These are phyloP conservation scores for Penicillium nordicum DNA, from an alignment of 2,329 filamentous ascomycete genomes.

Conservation along the genomic window DNA sequence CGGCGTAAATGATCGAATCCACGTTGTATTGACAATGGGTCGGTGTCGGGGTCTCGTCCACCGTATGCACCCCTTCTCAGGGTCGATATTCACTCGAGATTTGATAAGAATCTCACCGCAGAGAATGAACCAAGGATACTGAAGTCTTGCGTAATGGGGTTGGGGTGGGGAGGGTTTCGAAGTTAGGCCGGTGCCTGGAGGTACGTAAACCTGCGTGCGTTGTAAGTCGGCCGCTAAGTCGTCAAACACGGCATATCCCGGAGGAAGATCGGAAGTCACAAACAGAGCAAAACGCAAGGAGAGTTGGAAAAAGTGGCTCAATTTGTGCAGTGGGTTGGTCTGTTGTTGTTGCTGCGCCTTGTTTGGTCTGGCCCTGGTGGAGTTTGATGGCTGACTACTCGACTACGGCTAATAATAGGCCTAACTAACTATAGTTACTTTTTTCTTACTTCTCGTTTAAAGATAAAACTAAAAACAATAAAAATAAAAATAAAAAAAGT, in stretches of 20 bases:
- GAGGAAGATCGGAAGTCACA: slow-evolving; percentile 2
- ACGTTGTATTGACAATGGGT: slow-evolving; percentile 31
- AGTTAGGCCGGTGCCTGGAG: slow-evolving; percentile 4
- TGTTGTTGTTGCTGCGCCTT: slow-evolving; percentile 23
- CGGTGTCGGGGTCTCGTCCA: slow-evolving; percentile 2
- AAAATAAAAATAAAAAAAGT: no score
- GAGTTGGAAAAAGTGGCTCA: slow-evolving; percentile 2
- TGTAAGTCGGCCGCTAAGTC: slow-evolving; percentile 1
- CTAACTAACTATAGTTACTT: not conserved
- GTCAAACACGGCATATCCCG: slow-evolving; percentile 4
- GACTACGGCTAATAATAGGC: slow-evolving; percentile 9
- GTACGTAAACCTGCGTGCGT: not conserved
- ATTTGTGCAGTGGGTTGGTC: slow-evolving; percentile 2
- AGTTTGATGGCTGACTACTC: slow-evolving; percentile 16
- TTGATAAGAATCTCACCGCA: not conserved
- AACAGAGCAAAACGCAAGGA: slow-evolving; percentile 9
- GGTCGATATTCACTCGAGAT: not conserved
- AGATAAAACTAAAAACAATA: not conserved
- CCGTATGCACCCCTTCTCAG: slow-evolving; percentile 1
- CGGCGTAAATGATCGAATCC: slow-evolving; percentile 34
- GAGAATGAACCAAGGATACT: not conserved
- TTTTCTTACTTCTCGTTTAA: not conserved
- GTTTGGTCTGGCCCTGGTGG: slow-evolving; percentile 23
- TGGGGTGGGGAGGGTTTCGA: not conserved
- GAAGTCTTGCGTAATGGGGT: not conserved